Conservation (phyloP, 148 eudicot genomes). For the Nepenthes gracilis region DNA sequence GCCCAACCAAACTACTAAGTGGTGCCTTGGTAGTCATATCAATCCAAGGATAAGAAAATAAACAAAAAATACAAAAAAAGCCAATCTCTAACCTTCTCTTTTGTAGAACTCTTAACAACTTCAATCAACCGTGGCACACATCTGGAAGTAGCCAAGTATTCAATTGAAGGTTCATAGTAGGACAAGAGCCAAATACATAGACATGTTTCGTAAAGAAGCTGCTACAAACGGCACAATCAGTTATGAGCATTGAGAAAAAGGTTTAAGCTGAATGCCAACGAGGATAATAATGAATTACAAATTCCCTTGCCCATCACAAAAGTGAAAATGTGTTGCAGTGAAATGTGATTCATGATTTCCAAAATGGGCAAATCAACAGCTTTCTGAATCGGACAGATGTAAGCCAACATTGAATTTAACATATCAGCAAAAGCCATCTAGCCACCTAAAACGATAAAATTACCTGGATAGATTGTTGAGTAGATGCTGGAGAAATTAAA, state of each 20-base stretch:
- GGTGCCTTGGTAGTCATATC: too few species aligned
- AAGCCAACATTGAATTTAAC: neutral
- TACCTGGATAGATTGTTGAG: constrained; percentile 93
- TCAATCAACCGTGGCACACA: constrained; percentile 67
- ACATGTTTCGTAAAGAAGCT: constrained; percentile 96
- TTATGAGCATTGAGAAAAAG: neutral
- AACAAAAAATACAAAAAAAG: neutral
- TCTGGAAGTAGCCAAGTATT: constrained; percentile 80
- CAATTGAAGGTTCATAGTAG: constrained; percentile 86
- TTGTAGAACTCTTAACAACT: constrained; percentile 86
- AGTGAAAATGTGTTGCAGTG: neutral
- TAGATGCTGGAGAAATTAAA: constrained; percentile 79
- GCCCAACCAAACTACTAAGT: too few species aligned
- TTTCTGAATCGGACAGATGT: too few species aligned
- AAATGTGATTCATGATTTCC: too few species aligned
- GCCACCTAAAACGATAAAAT: neutral
- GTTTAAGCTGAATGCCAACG: neutral
- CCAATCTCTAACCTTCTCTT: constrained; percentile 60
- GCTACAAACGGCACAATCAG: constrained; percentile 18
- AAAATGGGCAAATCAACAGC: too few species aligned
- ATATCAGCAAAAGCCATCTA: neutral
- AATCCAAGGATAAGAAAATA: neutral
- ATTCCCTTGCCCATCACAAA: neutral
- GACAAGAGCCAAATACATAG: constrained; percentile 94
- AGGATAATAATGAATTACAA: neutral